Base-by-base conservation (phyloP, 495 filamentous ascomycete species). In the Astrocystis sublimbata region DNA sequence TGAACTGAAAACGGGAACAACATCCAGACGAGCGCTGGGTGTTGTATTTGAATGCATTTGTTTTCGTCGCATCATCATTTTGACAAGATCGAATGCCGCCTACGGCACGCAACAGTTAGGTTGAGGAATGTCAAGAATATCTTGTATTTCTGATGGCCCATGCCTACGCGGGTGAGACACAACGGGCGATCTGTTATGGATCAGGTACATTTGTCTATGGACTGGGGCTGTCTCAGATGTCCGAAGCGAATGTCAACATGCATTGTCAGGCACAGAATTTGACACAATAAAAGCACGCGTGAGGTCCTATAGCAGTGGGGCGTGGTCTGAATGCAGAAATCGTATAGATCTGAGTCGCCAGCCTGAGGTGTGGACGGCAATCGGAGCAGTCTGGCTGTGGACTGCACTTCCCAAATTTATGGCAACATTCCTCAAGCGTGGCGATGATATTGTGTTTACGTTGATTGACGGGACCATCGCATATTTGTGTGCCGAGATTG, bases 101-200 rank as follows among this genome's bases (percentile, higher is more conserved):
- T 41, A 50, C n/a, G 54, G 69, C 55, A 70, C 65, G 70, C 57
- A 58, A 42, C 12, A 15, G 40, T 47, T 6, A 26, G 42, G n/a
- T 28, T 13, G 4, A 65, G 67, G 70, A 72, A 72, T 72, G 68
- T 42, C 66, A 54, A 70, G 62, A 58, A 66, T 62, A 57, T 49
- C 54, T 63, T n/a, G 24, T 61, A 47, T 58, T 68, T 49, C 15
- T 12, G 52, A 66, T 61, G 54, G 55, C 58, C 60, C 28, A 49
- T 59, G 59, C 36, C 43, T 35, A 53, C 56, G 61, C 12, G 60
- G 36, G 47, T 70, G 65, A 72, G 70, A 72, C 70, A 72, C 67
- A 15, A 54, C 17, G 28, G 13, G 23, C 23, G 40, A 33, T 13
- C 15, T 43, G 38, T 42, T 30, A 19, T 30, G 10, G 36, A 19